A percentile compares a stretch with the other conserved stretches of the same genome.
These are phyloP conservation scores for Lentinus polychrous DNA, from an alignment of 1,284 basidiomycete genomes.

Conservation along the genomic window DNA sequence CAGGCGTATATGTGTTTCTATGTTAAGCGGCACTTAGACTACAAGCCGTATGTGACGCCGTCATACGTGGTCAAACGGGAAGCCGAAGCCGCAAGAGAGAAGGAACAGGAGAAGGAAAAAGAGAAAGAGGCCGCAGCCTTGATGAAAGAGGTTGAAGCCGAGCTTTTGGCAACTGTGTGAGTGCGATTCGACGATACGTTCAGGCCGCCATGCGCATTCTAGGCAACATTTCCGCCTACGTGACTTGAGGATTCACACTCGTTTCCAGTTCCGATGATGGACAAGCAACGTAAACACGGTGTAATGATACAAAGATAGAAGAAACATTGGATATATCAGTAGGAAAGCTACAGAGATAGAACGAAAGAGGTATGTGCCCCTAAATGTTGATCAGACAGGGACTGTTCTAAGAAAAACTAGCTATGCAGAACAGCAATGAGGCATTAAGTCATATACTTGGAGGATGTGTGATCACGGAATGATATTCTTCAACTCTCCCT, in stretches of 20 bases:
- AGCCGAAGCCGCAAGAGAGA: slow-evolving; percentile 59
- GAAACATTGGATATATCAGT: background rate
- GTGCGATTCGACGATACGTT: too few species aligned
- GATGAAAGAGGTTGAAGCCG: slow-evolving; percentile 59
- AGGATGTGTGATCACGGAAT: slow-evolving; percentile 42
- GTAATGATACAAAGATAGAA: too few species aligned
- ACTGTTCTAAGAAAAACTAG: background rate
- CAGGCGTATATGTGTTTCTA: slow-evolving; percentile 91
- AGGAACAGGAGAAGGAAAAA: slow-evolving; percentile 51
- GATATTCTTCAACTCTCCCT: slow-evolving; percentile 67
- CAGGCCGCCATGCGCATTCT: too few species aligned
- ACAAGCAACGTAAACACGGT: background rate
- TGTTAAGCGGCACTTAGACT: slow-evolving; percentile 80
- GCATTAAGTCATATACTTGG: too few species aligned
- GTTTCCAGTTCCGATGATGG: background rate
- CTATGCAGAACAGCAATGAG: background rate
- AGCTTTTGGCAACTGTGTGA: slow-evolving; percentile 41
- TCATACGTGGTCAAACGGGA: slow-evolving; percentile 67
- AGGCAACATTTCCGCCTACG: too few species aligned
- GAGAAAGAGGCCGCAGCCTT: slow-evolving; percentile 37
- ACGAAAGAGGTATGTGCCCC: background rate
- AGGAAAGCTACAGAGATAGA: background rate
- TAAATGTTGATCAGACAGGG: too few species aligned
- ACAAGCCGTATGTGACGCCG: slow-evolving; percentile 61
- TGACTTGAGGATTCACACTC: too few species aligned